These are phyloP conservation scores for Zymoseptoria brevis DNA, from an alignment of 2,329 filamentous ascomycete species.

Conservation along the genomic window DNA sequence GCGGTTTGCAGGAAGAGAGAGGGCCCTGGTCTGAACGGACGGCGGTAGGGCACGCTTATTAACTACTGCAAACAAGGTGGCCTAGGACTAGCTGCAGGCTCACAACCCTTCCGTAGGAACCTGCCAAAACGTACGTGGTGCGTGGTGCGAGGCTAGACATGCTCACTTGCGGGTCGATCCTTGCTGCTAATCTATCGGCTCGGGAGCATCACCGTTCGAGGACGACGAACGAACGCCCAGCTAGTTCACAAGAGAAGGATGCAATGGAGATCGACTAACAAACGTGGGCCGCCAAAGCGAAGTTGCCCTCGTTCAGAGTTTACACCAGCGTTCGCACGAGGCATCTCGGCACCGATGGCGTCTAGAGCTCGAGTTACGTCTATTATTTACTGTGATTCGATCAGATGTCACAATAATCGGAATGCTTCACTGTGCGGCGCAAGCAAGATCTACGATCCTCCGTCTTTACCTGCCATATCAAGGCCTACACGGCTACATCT, in stretches of 20 bases:
- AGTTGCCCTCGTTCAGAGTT: not conserved
- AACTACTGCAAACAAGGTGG: slow-evolving; percentile 4
- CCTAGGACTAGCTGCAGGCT: slow-evolving; percentile 12
- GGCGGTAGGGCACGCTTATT: not conserved
- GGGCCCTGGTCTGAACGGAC: slow-evolving; percentile 16
- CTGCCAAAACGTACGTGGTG: slow-evolving; percentile 19
- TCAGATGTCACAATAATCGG: no score
- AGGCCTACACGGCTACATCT: not conserved
- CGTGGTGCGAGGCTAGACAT: slow-evolving; percentile 17
- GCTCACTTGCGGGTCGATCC: slow-evolving; percentile 20
- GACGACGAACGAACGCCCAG: slow-evolving; percentile 1
- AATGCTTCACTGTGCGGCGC: not conserved
- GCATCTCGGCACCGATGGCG: not conserved
- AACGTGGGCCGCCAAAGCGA: not conserved
- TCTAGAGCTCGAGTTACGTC: not conserved
- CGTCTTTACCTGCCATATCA: not conserved
- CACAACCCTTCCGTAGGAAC: slow-evolving; percentile 11
- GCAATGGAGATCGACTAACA: not conserved
- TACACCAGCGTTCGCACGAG: not conserved
- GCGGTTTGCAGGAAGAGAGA: slow-evolving; percentile 12
- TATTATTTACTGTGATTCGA: no score
- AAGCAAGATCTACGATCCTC: not conserved
- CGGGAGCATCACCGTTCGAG: slow-evolving; percentile 20
- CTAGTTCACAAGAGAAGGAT: not conserved
- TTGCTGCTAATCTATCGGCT: slow-evolving; percentile 25